Percentiles rank a stretch among this genome's conserved stretches.
Evolutionary conservation across 805 yeast species (phyloP).

Genomic region (Cyberlindnera suaveolens): DNA sequence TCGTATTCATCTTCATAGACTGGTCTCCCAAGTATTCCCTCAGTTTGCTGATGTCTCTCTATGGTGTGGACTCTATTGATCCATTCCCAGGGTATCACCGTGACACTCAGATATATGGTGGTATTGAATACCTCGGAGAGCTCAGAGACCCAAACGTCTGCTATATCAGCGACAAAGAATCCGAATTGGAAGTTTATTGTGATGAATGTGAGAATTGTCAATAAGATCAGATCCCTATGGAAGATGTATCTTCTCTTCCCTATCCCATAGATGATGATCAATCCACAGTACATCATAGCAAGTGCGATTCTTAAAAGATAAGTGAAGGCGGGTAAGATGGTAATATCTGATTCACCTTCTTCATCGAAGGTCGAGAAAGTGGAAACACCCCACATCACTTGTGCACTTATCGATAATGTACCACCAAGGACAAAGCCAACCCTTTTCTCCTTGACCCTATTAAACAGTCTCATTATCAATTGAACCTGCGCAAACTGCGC

Average conservation of each 20-base stretch:
- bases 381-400: constrained; percentile 65
- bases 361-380: constrained; percentile 34
- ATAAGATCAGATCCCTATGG: constrained; percentile 41
- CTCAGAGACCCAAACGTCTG: constrained; percentile 69
- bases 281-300: constrained; percentile 59
- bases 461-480: constrained; percentile 60
- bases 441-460: constrained; percentile 62
- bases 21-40: constrained; percentile 69
- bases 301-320: constrained; percentile 69
- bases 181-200: constrained; percentile 58
- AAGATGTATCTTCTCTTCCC: constrained; percentile 47
- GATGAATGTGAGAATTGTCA: constrained; percentile 50
- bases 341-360: constrained; percentile 31
- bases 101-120: constrained; percentile 63
- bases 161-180: constrained; percentile 69
- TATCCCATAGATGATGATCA: constrained; percentile 47
- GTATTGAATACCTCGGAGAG: constrained; percentile 69
- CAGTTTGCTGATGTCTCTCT: constrained; percentile 55
- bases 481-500: constrained; percentile 67
- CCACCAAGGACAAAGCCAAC: constrained; percentile 55
- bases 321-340: constrained; percentile 65
- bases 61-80: constrained; percentile 55
- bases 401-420: constrained; percentile 45
- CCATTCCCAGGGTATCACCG: constrained; percentile 85
- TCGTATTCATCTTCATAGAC: constrained; percentile 60